phyloP scores from a whole-genome alignment of 805 yeast genomes.

The Kodamaea hsintzibuensis region DNA sequence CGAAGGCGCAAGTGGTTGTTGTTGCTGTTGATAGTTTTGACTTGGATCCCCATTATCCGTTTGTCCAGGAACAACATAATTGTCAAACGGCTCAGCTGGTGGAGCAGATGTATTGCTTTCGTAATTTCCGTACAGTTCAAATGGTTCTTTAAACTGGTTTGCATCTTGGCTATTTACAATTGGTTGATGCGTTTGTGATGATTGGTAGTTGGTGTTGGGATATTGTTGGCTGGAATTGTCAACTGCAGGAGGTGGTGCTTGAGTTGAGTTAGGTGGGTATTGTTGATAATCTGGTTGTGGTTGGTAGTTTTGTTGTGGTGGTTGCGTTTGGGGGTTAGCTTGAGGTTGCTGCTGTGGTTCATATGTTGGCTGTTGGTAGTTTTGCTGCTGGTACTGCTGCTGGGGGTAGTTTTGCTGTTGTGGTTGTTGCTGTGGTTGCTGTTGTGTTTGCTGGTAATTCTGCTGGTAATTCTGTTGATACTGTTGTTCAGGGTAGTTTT shows the following conservation, averaged over 20 bases:
- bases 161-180: constrained; percentile 2
- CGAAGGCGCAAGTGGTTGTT: background rate
- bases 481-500: background rate
- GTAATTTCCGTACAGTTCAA: constrained; percentile 21
- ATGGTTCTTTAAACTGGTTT: constrained; percentile 26
- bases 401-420: background rate
- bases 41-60: background rate
- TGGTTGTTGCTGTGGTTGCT: background rate
- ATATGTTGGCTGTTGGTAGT: background rate
- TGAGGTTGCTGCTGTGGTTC: background rate
- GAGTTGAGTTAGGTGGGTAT: background rate
- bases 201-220: background rate
- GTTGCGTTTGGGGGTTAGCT: too few species aligned
- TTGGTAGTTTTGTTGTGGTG: constrained; percentile 5
- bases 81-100: constrained; percentile 28
- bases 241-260: background rate
- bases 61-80: constrained; percentile 15
- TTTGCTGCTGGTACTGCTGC: background rate
- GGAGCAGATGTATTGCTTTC: constrained; percentile 14
- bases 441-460: background rate
- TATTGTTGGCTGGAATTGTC: background rate
- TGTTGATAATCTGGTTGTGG: constrained; percentile 1
- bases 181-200: constrained; percentile 1
- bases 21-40: background rate
- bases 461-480: background rate